Conservation (phyloP, 140 eudicot species). For the Bidens hawaiensis region DNA sequence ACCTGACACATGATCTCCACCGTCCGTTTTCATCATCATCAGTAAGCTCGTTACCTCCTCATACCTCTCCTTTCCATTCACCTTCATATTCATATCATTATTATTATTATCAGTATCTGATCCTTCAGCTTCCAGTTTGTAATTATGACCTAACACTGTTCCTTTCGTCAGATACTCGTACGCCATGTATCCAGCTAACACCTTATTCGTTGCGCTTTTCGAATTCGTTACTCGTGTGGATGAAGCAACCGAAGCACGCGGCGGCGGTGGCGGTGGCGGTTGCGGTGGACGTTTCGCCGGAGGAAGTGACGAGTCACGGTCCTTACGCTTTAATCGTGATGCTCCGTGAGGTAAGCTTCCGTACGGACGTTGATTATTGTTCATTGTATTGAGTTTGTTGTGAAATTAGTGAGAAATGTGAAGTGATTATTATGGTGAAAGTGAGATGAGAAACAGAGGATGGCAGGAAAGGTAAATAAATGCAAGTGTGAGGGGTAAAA, state of each 20-base stretch:
- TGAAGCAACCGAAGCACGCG: not conserved
- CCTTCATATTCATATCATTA: too few relatives aligned
- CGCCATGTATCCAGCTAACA: conserved; percentile 78
- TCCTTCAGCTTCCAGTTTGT: conserved; percentile 45
- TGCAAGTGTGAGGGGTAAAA: conserved; percentile 4
- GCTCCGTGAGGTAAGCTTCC: too few relatives aligned
- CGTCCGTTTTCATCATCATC: conserved; percentile 41
- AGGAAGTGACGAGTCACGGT: conserved; percentile 27
- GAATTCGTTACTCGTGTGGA: too few relatives aligned
- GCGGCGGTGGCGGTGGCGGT: not conserved
- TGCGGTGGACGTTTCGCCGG: conserved; percentile 24
- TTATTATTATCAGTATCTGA: too few relatives aligned
- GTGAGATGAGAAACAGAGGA: too few relatives aligned
- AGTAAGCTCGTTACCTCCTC: conserved; percentile 44
- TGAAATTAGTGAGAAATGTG: not conserved
- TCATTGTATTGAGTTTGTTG: conserved; percentile 4
- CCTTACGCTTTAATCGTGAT: conserved; percentile 62
- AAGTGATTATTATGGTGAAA: not conserved
- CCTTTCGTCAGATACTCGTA: conserved; percentile 60
- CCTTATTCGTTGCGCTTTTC: too few relatives aligned
- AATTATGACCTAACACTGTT: conserved; percentile 45
- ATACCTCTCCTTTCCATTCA: conserved; percentile 22
- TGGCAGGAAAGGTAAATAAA: conserved; percentile 12
- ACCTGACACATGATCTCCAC: conserved; percentile 45
- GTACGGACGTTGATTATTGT: conserved; percentile 25